These are phyloP conservation scores for Aspergillus japonicus DNA, from an alignment of 2,329 filamentous ascomycete species.

Conservation along the genomic window DNA sequence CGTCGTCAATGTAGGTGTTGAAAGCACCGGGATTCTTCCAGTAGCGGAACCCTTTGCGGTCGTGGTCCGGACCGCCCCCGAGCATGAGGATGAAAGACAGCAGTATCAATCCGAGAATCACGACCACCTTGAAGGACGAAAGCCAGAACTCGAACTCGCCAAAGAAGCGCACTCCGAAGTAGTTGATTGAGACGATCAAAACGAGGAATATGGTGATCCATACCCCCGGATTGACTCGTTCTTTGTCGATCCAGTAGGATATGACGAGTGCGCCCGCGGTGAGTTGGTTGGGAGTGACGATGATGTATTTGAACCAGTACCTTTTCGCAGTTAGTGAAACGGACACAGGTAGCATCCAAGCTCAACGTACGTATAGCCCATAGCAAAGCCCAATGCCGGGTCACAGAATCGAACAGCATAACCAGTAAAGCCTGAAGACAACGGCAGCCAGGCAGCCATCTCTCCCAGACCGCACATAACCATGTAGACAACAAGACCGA, in stretches of 20 bases:
- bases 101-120: conserved; percentile 65
- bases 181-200: conserved; percentile 64
- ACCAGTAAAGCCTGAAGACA: conserved; percentile 75
- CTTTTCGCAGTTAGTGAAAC: conserved; percentile 20
- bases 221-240: conserved; percentile 71
- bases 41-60: conserved; percentile 65
- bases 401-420: conserved; percentile 79
- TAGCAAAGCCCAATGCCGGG: conserved; percentile 74
- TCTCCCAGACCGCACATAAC: conserved; percentile 81
- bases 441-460: conserved; percentile 80
- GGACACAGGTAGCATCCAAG: not conserved
- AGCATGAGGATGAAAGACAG: conserved; percentile 63
- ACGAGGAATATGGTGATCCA: conserved; percentile 73
- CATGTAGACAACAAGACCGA: conserved; percentile 65
- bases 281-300: conserved; percentile 80
- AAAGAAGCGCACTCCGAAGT: conserved; percentile 68
- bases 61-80: conserved; percentile 64
- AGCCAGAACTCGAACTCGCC: conserved; percentile 65
- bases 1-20: conserved; percentile 47
- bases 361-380: conserved; percentile 64
- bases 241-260: conserved; percentile 68
- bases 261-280: conserved; percentile 78
- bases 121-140: conserved; percentile 65
- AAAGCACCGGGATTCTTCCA: conserved; percentile 64
- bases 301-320: conserved; percentile 74